Conservation (phyloP, 371 early-diverging fungal species). For the Nosema muscidifuracis region DNA sequence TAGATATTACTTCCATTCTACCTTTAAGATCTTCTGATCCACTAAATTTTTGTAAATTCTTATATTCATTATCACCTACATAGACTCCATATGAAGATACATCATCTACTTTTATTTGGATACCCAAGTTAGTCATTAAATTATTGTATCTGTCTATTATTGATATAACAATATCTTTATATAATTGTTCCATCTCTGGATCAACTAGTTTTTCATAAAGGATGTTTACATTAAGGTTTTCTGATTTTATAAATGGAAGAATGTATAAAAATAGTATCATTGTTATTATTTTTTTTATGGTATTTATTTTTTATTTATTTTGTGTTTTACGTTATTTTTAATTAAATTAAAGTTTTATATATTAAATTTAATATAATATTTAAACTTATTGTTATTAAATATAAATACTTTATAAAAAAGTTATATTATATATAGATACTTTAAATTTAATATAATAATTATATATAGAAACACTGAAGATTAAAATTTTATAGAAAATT, state of each 20-base stretch:
- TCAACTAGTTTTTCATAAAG: not conserved
- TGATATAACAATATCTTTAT: not conserved
- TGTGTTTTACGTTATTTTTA: too few species aligned
- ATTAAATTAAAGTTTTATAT: too few species aligned
- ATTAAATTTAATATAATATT: too few species aligned
- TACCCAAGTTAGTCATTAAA: not conserved
- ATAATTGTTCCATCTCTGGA: not conserved
- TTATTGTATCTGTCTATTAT: not conserved
- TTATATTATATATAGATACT: too few species aligned
- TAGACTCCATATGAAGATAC: not conserved
- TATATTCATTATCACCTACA: not conserved
- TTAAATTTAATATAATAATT: too few species aligned
- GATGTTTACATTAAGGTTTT: not conserved
- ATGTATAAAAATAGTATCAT: too few species aligned
- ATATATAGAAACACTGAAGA: too few species aligned
- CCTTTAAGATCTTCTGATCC: conserved; percentile 14
- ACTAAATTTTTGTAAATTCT: conserved; percentile 10
- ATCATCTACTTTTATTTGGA: not conserved
- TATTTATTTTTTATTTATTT: too few species aligned
- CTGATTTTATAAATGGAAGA: not conserved
- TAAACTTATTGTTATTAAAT: too few species aligned
- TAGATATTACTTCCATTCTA: conserved; percentile 1
- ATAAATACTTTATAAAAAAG: too few species aligned
- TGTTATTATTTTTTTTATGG: too few species aligned
- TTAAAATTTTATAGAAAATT: not conserved